Evolutionary conservation across 768 basidiomycete species (phyloP), one percentile per base, ranked within the genome.

Genomic region (Boletales sp.): DNA sequence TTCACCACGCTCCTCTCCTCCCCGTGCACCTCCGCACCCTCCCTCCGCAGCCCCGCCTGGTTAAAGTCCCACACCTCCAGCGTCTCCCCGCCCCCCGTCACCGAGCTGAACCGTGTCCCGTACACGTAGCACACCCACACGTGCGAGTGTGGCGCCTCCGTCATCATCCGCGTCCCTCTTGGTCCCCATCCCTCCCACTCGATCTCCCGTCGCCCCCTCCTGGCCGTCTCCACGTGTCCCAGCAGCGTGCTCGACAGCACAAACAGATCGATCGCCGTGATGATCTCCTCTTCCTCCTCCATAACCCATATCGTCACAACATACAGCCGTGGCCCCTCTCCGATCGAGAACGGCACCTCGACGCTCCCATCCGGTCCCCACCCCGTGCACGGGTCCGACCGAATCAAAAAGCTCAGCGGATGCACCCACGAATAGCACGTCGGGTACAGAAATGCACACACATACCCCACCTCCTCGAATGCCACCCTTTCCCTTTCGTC

Each of bases 81-180:
- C 36, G 43, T 57, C 46, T 34, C 15, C 34, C 34, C 39, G 24
- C 47, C 39, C 19, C 59, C 38, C 24, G 32, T 30, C 35, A 55
- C 68, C 40, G 52, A 70, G 52, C 71, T 74, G 45, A 72, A 80
- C 51, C 70, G 73, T 24, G 70, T 70, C 18, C 81, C 82, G 55
- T 72, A 74, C 17, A 82, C 74, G 55, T 80, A 80, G 65, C 82
- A 84, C 8, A 80, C 79, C 81, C 82, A 84, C n/a, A 71, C 61
- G 21, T 61, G 54, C 12, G 76, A 74, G 32, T 65, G 69, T 18
- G 65, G 72, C 34, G 64, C 62, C 8, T 65, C 63, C 29, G 49
- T 50, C 32, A 78, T 56, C 55, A 82, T 60, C 24, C 80, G 75
- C 9, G 77, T 75, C 4, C 71, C 73, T 10, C 35, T 44, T 8